Conservation (phyloP, 371 early-diverging fungal genomes). For the Encephalitozoon hellem region DNA sequence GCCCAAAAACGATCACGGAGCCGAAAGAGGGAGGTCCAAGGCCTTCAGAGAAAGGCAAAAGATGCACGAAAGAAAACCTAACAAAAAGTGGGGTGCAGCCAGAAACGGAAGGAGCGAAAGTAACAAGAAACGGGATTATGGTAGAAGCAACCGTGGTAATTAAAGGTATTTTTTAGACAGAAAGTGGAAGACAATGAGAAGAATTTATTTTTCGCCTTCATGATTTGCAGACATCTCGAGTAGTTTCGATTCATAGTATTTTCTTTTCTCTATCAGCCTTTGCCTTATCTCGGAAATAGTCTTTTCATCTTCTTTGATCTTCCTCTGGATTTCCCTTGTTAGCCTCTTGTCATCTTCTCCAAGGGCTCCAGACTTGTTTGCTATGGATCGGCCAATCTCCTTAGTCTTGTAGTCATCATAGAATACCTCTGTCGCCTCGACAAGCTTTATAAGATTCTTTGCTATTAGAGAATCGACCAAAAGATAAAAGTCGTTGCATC, state of each 20-base stretch:
- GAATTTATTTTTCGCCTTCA: neutral
- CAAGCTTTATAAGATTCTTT: slow-evolving; percentile 42
- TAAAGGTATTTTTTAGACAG: neutral
- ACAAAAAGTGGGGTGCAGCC: neutral
- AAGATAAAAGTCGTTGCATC: slow-evolving; percentile 28
- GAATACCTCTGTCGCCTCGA: slow-evolving; percentile 50
- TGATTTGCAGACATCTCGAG: neutral
- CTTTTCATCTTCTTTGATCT: slow-evolving; percentile 11
- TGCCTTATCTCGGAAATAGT: neutral
- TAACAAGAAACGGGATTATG: neutral
- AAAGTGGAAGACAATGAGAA: neutral
- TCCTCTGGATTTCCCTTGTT: slow-evolving; percentile 8
- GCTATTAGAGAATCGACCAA: slow-evolving; percentile 46
- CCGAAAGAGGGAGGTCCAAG: neutral
- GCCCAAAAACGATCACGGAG: neutral
- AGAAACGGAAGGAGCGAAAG: neutral
- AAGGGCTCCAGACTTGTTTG: neutral
- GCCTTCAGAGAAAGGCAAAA: neutral
- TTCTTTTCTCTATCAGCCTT: neutral
- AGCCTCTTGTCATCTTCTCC: neutral
- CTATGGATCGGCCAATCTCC: neutral
- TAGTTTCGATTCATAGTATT: neutral
- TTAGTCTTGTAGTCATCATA: slow-evolving; percentile 41
- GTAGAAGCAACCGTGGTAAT: neutral
- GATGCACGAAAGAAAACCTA: neutral